phyloP scores from a whole-genome alignment of 2,329 filamentous ascomycete species.

The Ambrosiella xylebori region DNA sequence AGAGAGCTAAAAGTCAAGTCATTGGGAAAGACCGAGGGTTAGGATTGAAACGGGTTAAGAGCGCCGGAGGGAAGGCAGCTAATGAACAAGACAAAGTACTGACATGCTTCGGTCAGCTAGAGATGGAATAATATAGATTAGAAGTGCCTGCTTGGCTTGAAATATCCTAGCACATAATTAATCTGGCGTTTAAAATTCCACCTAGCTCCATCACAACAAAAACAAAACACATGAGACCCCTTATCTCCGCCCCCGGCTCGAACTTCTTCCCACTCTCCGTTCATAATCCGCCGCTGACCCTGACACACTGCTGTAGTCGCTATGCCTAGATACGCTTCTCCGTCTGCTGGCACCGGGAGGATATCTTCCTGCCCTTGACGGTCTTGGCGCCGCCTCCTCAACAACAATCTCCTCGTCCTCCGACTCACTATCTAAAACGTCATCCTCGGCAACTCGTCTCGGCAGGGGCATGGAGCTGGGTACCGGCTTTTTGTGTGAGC shows the following conservation, averaged over 20 bases:
- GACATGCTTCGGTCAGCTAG: constrained; percentile 10
- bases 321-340: constrained; percentile 4
- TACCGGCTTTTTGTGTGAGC: constrained; percentile 5
- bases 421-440: neutral
- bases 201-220: neutral
- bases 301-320: constrained; percentile 7
- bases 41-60: neutral
- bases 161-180: neutral
- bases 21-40: neutral
- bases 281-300: constrained; percentile 1
- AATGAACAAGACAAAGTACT: neutral
- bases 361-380: neutral
- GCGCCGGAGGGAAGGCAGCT: neutral
- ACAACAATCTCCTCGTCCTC: constrained; percentile 5
- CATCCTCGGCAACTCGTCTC: neutral
- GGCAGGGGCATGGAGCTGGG: neutral
- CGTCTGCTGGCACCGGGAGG: neutral
- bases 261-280: neutral
- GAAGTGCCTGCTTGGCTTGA: neutral
- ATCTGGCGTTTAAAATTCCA: neutral
- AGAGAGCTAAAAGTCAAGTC: neutral
- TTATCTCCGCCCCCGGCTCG: neutral
- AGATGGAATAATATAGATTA: neutral
- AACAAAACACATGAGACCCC: neutral
- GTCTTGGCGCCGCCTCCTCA: neutral